phyloP scores from a whole-genome alignment of 164 flowering plant species.

The Berberis vulgaris region DNA sequence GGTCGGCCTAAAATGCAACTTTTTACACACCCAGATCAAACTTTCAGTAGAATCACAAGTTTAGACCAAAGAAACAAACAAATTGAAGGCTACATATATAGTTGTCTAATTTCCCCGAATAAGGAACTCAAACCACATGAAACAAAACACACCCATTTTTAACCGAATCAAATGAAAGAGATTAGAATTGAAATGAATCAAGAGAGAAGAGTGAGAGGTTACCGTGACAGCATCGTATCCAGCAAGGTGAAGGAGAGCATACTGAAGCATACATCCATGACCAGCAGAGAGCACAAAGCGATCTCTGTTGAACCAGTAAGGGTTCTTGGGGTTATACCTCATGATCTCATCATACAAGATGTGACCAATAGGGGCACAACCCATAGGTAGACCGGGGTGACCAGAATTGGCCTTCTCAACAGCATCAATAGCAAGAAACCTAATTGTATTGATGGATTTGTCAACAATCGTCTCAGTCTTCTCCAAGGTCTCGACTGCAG shows the following conservation, averaged over 20 bases:
- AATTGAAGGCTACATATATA: too few relatives aligned
- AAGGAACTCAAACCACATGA: not conserved
- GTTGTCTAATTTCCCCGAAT: too few relatives aligned
- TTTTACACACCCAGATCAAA: slow-evolving; percentile 2
- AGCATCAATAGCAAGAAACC: slow-evolving; percentile 91
- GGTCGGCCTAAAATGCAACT: not conserved
- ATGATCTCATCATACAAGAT: slow-evolving; percentile 84
- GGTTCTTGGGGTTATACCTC: slow-evolving; percentile 94
- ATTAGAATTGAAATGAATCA: too few relatives aligned
- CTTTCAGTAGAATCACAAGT: not conserved
- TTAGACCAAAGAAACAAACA: too few relatives aligned
- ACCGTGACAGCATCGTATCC: slow-evolving; percentile 92
- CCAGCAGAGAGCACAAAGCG: slow-evolving; percentile 96
- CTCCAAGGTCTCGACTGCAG: slow-evolving; percentile 54
- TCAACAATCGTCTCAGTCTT: slow-evolving; percentile 56
- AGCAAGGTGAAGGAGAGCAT: slow-evolving; percentile 91
- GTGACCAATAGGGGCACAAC: slow-evolving; percentile 97
- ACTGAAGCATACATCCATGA: slow-evolving; percentile 96
- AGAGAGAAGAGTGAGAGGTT: not conserved
- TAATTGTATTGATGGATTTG: slow-evolving; percentile 76
- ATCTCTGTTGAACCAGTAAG: slow-evolving; percentile 93
- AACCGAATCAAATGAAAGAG: too few relatives aligned
- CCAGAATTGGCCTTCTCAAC: slow-evolving; percentile 98
- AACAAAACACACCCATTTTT: not conserved
- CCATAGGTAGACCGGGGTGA: slow-evolving; percentile 99